Conservation (phyloP, 129 eudicot species). For the Lactuca sativa region DNA sequence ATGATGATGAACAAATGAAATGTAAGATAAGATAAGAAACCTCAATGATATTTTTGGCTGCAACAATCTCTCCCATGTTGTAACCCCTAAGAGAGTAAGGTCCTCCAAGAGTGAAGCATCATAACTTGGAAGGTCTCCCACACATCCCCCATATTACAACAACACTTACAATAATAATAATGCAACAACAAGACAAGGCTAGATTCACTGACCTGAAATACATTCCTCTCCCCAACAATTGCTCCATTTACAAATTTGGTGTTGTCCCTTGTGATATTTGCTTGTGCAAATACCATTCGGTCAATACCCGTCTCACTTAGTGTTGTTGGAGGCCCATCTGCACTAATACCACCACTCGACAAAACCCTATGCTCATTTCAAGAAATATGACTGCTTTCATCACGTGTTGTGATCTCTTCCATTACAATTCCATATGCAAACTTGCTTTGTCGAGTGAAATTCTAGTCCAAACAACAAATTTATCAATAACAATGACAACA, state of each 20-base stretch:
- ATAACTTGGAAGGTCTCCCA: constrained; percentile 94
- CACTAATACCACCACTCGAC: constrained; percentile 78
- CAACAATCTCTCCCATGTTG: constrained; percentile 94
- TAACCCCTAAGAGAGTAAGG: constrained; percentile 96
- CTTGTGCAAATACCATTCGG: constrained; percentile 84
- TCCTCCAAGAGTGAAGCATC: constrained; percentile 92
- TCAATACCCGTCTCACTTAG: constrained; percentile 89
- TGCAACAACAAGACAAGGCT: too few relatives aligned
- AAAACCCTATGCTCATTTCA: constrained; percentile 66
- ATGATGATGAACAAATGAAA: too few relatives aligned
- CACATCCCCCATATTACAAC: constrained; percentile 80
- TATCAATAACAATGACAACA: too few relatives aligned
- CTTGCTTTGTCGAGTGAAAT: too few relatives aligned
- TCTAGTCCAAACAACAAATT: too few relatives aligned
- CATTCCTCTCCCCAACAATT: constrained; percentile 86
- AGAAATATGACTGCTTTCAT: constrained; percentile 86
- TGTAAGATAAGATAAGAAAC: constrained; percentile 29
- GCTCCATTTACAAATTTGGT: constrained; percentile 89
- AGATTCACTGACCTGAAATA: constrained; percentile 66
- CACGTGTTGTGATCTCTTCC: constrained; percentile 4
- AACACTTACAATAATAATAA: constrained; percentile 18
- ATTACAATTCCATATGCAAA: too few relatives aligned
- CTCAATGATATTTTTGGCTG: constrained; percentile 92
- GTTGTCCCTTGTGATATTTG: constrained; percentile 87
- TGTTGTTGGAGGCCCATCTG: constrained; percentile 94